Conservation (phyloP, 495 filamentous ascomycete genomes). For the Durotheca rogersii region DNA sequence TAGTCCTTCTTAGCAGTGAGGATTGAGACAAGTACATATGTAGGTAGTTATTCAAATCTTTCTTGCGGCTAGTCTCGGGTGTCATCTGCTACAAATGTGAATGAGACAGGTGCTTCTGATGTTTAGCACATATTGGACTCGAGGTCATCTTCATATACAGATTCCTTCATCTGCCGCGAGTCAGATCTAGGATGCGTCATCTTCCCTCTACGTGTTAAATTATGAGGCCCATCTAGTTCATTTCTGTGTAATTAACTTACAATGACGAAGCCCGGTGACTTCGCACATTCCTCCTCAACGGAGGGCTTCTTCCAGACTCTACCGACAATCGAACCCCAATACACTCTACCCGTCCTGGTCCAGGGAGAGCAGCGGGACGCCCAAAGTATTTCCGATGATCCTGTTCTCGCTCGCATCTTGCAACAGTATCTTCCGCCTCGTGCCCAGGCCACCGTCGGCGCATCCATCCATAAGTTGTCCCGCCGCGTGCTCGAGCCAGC, state of each 20-base stretch:
- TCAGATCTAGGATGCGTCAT: no score
- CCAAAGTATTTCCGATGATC: not conserved
- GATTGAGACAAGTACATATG: no score
- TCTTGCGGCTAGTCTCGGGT: no score
- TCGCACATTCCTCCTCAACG: not conserved
- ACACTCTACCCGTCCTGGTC: not conserved
- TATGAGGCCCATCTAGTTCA: no score
- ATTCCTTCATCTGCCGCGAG: no score
- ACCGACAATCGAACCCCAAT: not conserved
- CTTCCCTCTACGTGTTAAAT: no score
- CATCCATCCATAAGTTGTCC: not conserved
- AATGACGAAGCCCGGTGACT: not conserved
- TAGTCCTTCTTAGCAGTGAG: no score
- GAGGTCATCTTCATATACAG: no score
- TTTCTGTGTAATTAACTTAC: not conserved
- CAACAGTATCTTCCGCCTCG: not conserved
- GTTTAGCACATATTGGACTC: no score
- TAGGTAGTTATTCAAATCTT: no score
- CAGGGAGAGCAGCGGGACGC: not conserved
- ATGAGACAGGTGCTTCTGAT: no score
- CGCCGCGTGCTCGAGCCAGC: slow-evolving; percentile 1
- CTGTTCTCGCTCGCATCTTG: slow-evolving; percentile 1
- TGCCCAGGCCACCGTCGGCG: not conserved
- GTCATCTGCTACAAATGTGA: no score
- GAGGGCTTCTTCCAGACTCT: slow-evolving; percentile 5